Base-by-base conservation (phyloP, 2,329 filamentous ascomycete species). In the Stemphylium lycopersici region DNA sequence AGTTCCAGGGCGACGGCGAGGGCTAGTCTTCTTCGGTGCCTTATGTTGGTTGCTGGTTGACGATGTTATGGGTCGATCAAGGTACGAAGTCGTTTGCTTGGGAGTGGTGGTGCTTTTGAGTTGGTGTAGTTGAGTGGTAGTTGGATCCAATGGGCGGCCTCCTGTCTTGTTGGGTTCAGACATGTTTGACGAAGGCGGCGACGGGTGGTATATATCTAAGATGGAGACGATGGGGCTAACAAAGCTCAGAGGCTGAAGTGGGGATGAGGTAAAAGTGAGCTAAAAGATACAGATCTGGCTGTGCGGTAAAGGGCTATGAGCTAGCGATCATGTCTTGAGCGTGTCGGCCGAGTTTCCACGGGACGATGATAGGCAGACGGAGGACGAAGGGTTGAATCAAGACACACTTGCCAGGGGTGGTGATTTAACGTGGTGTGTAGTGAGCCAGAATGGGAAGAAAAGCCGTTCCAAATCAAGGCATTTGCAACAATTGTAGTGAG, bases 391-490 rank as follows among this genome's bases (percentile, higher is more conserved):
- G 59, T 62, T 63, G 63, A 69, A 67, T 69, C 64, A 68, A 69
- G 68, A 65, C 59, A 68, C 57, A 52, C 32, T 59, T 48, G 54
- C 54, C 62, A 62, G 66, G 66, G 69, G 52, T 62, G 56, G 64
- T 48, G 54, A 63, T 56, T 55, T 60, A 55, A 56, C 58, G 56
- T 61, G 62, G 63, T 66, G 55, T 59, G 62, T 62, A 57, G 51
- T 53, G 56, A 58, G 55, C 67, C 66, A 52, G 41, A 66, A 61
- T 56, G 58, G 69, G 70, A 57, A 61, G 41, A 40, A 67, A 41
- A 48, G 61, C 68, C 62, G 71, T 65, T 66, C 69, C 71, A 73
- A 74, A 70, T 67, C 60, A 63, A 61, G 70, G 59, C 58, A 65
- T 65, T 64, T 63, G 65, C 57, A 60, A 68, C 61, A 63, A 62